A percentile compares a stretch with the other conserved stretches of the same genome.
Conservation (phyloP, 495 filamentous ascomycete species). For the Tuber brumale region DNA sequence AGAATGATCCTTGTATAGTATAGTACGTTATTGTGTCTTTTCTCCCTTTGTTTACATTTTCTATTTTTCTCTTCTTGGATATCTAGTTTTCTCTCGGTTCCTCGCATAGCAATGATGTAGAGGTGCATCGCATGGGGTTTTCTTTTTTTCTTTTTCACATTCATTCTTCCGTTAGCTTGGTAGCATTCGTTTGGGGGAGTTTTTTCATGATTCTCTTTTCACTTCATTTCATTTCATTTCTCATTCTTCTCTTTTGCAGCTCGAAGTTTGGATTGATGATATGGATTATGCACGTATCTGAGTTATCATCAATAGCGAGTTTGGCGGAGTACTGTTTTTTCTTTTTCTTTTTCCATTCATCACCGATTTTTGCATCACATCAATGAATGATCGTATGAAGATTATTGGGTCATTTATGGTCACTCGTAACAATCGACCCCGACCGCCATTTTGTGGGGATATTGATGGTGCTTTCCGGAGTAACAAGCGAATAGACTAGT, state of each 20-base stretch:
- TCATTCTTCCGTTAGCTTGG: background rate
- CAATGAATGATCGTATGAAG: conserved; percentile 2
- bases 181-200: conserved; percentile 1
- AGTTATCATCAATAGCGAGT: background rate
- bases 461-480: background rate
- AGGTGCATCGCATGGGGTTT: conserved; percentile 4
- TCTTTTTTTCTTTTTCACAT: background rate
- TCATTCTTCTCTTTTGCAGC: background rate
- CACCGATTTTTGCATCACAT: background rate
- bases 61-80: conserved; percentile 16
- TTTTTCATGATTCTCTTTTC: background rate
- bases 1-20: conserved; percentile 33
- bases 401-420: conserved; percentile 5
- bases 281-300: background rate
- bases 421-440: background rate
- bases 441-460: background rate
- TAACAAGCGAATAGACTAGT: background rate
- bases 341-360: background rate
- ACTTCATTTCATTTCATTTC: background rate
- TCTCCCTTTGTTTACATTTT: conserved; percentile 34
- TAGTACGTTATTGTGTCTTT: conserved; percentile 30
- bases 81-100: background rate
- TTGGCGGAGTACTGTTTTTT: background rate
- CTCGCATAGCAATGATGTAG: conserved; percentile 1
- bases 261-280: background rate